Conservation (phyloP, 176 grass and related monocot species). For the Oropetium thomaeum region DNA sequence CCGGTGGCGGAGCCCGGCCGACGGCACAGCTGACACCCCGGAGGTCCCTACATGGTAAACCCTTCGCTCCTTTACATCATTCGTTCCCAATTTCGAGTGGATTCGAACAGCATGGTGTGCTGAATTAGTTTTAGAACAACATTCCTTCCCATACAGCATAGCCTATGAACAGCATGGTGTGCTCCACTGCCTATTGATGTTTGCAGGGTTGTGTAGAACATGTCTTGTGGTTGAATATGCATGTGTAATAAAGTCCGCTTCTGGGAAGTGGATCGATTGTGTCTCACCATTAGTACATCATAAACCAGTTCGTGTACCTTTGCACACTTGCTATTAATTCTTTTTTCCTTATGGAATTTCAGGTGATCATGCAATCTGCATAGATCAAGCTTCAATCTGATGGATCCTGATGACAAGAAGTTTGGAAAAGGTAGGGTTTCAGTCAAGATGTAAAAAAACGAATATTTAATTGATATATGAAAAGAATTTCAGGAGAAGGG, state of each 20-base stretch:
- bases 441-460: neutral
- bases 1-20: neutral
- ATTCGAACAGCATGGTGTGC: neutral
- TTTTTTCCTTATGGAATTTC: slow-evolving; percentile 26
- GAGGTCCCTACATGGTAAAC: neutral
- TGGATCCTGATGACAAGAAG: slow-evolving; percentile 65
- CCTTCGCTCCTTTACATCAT: neutral
- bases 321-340: neutral
- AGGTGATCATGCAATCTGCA: slow-evolving; percentile 40
- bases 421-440: slow-evolving; percentile 61
- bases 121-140: no score
- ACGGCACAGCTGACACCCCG: neutral
- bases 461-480: neutral
- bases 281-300: neutral
- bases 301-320: no score
- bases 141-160: no score
- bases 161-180: no score
- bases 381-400: slow-evolving; percentile 38
- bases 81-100: neutral
- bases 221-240: neutral
- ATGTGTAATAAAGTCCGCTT: neutral
- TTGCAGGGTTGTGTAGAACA: neutral
- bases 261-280: neutral
- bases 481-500: neutral
- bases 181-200: neutral